These are phyloP conservation scores for Fragilaria crotonensis DNA, from an alignment of 108 stramenopile species.

Conservation along the genomic window DNA sequence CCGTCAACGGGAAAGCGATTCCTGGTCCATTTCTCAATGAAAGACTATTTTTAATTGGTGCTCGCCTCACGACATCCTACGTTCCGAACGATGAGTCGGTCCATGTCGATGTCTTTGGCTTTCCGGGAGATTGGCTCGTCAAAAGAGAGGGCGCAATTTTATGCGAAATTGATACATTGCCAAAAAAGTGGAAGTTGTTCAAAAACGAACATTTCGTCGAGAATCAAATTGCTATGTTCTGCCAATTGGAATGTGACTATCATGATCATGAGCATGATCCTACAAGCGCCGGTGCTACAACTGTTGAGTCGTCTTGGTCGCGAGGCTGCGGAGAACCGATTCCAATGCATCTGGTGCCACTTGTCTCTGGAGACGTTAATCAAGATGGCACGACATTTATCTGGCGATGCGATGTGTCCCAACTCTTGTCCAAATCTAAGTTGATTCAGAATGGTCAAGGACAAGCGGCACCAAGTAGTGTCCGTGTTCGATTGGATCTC, in stretches of 20 bases:
- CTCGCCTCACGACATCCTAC: conserved; percentile 14
- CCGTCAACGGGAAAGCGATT: neutral
- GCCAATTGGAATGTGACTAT: conserved; percentile 7
- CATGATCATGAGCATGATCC: neutral
- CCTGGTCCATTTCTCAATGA: conserved; percentile 15
- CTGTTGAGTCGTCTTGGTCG: no score
- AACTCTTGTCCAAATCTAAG: neutral
- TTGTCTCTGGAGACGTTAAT: conserved; percentile 2
- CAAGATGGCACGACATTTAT: conserved; percentile 2
- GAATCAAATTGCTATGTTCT: neutral
- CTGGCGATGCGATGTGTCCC: conserved; percentile 7
- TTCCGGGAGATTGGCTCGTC: conserved; percentile 10
- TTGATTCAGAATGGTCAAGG: neutral
- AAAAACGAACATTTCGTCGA: neutral
- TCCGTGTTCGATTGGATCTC: neutral
- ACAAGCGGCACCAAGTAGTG: no score
- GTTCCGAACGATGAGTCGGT: conserved; percentile 1
- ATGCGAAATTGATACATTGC: neutral
- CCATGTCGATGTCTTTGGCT: conserved; percentile 13
- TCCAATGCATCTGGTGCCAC: conserved; percentile 4
- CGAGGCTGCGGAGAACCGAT: neutral
- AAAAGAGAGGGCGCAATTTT: neutral
- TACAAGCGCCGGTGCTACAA: neutral
- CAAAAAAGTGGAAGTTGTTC: conserved; percentile 2
- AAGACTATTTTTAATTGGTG: conserved; percentile 8